Evolutionary conservation across 164 flowering plant genomes (phyloP).

Genomic region (Magnolia kwangsiensis): DNA sequence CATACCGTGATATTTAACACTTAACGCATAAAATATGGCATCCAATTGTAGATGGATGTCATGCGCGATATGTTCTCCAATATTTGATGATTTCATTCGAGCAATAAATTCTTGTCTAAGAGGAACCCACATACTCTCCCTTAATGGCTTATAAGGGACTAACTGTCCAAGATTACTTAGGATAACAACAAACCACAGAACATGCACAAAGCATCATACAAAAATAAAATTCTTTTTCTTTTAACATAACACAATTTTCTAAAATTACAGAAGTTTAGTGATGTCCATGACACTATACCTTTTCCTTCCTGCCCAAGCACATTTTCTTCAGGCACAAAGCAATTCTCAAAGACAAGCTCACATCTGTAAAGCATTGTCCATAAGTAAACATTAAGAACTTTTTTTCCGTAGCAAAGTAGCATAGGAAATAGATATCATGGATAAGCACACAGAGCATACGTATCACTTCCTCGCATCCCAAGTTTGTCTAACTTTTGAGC

Average conservation of each 20-base stretch:
- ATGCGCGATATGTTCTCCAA: not conserved
- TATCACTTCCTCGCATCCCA: constrained; percentile 99
- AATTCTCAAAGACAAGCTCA: constrained; percentile 95
- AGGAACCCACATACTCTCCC: not conserved
- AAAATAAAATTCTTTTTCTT: not conserved
- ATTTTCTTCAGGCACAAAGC: constrained; percentile 96
- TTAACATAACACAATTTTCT: not conserved
- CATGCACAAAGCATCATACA: not conserved
- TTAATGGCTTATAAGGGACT: not conserved
- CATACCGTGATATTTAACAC: too few species aligned
- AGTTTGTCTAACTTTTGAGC: constrained; percentile 98
- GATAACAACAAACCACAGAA: not conserved
- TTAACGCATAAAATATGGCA: not conserved
- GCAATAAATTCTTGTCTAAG: not conserved
- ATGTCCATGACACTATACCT: constrained; percentile 41
- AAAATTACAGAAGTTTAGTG: too few species aligned
- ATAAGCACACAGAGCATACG: constrained; percentile 46
- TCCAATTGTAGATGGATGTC: not conserved
- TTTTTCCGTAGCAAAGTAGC: not conserved
- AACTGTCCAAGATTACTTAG: not conserved
- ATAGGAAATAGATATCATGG: not conserved
- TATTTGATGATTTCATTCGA: not conserved
- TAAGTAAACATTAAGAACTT: constrained; percentile 13
- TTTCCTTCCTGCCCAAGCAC: constrained; percentile 97
- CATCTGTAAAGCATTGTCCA: constrained; percentile 52